Conservation (phyloP, 202 grass and related monocot genomes). For the Musa balbisiana region DNA sequence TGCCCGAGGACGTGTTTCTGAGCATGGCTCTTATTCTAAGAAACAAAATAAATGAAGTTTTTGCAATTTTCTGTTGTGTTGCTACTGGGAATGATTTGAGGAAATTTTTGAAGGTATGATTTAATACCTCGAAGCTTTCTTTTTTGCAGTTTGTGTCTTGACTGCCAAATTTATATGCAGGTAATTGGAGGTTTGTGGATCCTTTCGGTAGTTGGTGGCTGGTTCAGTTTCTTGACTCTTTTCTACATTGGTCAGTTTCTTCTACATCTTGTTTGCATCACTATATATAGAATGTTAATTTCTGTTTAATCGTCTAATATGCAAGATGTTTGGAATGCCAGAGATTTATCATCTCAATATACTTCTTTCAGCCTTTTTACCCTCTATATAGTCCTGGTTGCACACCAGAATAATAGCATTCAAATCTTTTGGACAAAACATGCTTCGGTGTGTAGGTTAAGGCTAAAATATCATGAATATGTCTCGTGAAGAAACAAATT, state of each 20-base stretch:
- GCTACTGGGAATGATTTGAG: slow-evolving; percentile 70
- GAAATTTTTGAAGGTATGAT: slow-evolving; percentile 43
- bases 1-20: slow-evolving; percentile 46
- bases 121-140: not conserved
- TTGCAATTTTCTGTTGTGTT: slow-evolving; percentile 49
- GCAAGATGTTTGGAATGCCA: no score
- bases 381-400: no score
- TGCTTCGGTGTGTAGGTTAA: no score
- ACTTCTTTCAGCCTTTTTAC: no score
- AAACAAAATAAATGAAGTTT: slow-evolving; percentile 76
- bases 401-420: no score
- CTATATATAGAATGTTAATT: not conserved
- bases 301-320: not conserved
- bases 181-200: slow-evolving; percentile 54
- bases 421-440: no score
- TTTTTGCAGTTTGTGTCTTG: not conserved
- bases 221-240: slow-evolving; percentile 82
- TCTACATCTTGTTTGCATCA: not conserved
- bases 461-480: no score
- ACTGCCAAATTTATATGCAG: slow-evolving; percentile 31
- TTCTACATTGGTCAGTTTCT: slow-evolving; percentile 50
- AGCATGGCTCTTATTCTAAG: slow-evolving; percentile 37
- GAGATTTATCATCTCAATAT: no score
- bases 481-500: no score
- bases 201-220: slow-evolving; percentile 61